Base-by-base conservation (phyloP, 805 yeast genomes). In the Candida lessepsii region DNA sequence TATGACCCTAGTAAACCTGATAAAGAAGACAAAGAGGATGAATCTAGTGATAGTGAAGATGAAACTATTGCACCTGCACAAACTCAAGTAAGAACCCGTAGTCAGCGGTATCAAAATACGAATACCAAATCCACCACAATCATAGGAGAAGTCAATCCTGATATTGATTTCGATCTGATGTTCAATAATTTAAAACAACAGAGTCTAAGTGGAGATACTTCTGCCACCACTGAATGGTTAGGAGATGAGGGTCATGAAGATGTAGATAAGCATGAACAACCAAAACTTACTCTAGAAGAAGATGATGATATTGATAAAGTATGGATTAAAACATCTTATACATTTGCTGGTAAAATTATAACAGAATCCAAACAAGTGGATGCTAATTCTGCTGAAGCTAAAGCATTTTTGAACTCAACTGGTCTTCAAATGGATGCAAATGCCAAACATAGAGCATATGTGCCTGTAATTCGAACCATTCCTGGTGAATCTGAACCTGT, bases 291-390 rank as follows among this genome's bases (percentile, higher is more conserved):
- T 4, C 6, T 21, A 32, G 28, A 32, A 21, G 35, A 32, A 16
- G 26, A 35, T 13, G 47, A 40, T n/a, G 53, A 45, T 10, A 73
- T 69, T 13, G 80, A 81, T 37, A 73, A 73, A 55, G 75, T 91
- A 41, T 77, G 79, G 50, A 89, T 91, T 41, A 81, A 77, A 44
- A 73, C 93, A 46, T 77, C 81, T 2, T 91, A 86, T 57, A 84
- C 86, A 42, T 91, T 88, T 71, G 98, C 99, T 0, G 97, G 97
- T 5, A 85, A 85, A 51, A 69, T 80, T 2, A 71, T 84, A 2
- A 77, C 83, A 0, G 96, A 90, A 53, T 81, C 82, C 44, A 88
- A 86, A 60, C 69, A 73, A 61, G 97, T 93, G 1, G 83, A 79
- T 34, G 75, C 74, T 6, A 71, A 78, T 33, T 84, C 96, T 7